Base-by-base conservation (phyloP, 1,284 basidiomycete species). In the Pyrrhoderma lamaoense region DNA sequence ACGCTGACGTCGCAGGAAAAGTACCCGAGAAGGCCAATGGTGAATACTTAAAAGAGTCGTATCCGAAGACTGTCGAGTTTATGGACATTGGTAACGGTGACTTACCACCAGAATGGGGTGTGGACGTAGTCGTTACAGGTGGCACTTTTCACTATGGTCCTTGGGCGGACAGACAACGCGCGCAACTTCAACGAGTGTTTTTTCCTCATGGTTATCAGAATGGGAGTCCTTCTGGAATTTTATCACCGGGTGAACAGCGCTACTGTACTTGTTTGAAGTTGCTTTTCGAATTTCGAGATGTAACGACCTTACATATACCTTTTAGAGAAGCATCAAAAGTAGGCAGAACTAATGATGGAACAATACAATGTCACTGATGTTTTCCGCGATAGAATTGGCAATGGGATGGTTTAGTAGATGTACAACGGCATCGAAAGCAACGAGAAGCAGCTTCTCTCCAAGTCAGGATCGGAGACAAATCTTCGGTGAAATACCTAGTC, bases 151-250 rank as follows among this genome's bases (percentile, higher is more conserved):
- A 81, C 31, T 96, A 96, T 62, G 93, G 93, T 0, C 93, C 93
- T 3, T 97, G 93, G 93, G 83, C 91, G 18, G 93, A 97, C 67
- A 76, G 92, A 23, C 93, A 94, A 66, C 74, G 91, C 43, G 78
- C 73, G 14, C 79, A 89, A 49, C 67, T 96, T 21, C 91, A 94
- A 62, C 76, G 75, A 45, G 72, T 78, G 0, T 93, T 96, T 66
- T 88, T 92, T 53, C 93, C 93, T 11, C 71, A 84, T 0, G 75
- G 82, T 1, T 94, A 85, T 66, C 80, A 81, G 53, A 75, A 89
- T 61, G 64, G 71, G 0, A 72, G 77, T 38, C 70, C 75, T 2
- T 83, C 82, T 0, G 64, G 72, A 2, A 71, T 64, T 4, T 72
- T 93, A 13, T 70, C 72, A 51, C 80, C 89, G 1, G 91, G 91